Base-by-base conservation (phyloP, 2,329 filamentous ascomycete species). In the Magnaporthiopsis rhizophila region DNA sequence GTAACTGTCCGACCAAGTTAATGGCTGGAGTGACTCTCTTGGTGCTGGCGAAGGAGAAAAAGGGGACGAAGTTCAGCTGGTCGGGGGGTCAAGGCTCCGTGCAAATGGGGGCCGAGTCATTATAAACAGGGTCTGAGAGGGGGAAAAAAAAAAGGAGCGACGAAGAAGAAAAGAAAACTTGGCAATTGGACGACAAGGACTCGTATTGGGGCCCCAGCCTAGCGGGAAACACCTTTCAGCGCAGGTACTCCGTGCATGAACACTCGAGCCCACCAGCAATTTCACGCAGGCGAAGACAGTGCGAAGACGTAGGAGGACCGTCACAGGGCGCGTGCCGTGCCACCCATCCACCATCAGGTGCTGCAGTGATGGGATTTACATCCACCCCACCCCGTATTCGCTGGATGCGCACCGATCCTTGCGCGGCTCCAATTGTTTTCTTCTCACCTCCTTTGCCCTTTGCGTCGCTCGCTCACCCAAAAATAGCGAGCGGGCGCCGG, bases 131-230 rank as follows among this genome's bases (percentile, higher is more conserved):
- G 45, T 21, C n/a, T 18, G 8, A 62, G 30, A 59, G 5, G 28
- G 34, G 21, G 57, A 30, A 24, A 57, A 26, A 24, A 59, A 30
- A 24, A 57, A 26, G 28, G 34, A 62, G 61, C 58, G 15, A 26
- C 32, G 21, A 60, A 11, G 34, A 18, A 59, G 24, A 62, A 36
- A 30, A 11, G 28, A 56, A 61, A 53, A 53, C 34, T 62, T 38
- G 15, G 28, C 28, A 38, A 36, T 62, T 24, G 24, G 9, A 21
- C 34, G 45, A 15, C 45, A n/a, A 28, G 59, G 32, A 24, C 59
- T n/a, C 57, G 45, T 59, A 15, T 59, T 63, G 62, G 57, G 32
- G 56, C 75, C 73, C 68, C 70, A 57, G 75, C 79, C 67, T 53
- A 53, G 45, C 45, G 45, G 45, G 45, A 50, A 50, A n/a, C 45